Evolutionary conservation across 257 asterid genomes (phyloP).

Genomic region (Gynochthodes officinalis): DNA sequence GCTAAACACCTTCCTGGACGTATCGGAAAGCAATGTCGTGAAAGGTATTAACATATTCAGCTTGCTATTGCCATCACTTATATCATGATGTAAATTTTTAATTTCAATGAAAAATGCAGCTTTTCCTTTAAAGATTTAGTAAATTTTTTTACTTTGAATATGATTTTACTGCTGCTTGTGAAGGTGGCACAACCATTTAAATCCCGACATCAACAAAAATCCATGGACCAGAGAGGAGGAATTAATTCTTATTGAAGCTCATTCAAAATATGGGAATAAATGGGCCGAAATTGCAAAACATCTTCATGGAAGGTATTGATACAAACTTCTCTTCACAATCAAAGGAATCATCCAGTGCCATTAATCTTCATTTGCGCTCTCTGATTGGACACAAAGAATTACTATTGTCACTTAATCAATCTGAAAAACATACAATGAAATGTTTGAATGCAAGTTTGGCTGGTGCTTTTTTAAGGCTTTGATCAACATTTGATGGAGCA

Average conservation of each 20-base stretch:
- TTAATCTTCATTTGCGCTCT: neutral
- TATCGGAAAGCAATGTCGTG: constrained; percentile 63
- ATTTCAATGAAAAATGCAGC: neutral
- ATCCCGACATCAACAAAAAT: constrained; percentile 45
- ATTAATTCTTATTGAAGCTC: constrained; percentile 36
- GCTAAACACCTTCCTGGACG: constrained; percentile 50
- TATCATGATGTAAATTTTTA: neutral
- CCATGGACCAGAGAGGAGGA: constrained; percentile 60
- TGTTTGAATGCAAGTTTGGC: neutral
- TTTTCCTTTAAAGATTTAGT: neutral
- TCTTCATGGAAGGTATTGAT: constrained; percentile 52
- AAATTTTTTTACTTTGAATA: neutral
- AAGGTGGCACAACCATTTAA: constrained; percentile 60
- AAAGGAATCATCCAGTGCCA: neutral
- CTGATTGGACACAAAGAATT: too few species aligned
- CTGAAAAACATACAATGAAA: neutral
- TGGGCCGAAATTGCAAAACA: constrained; percentile 56
- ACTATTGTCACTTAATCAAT: too few species aligned
- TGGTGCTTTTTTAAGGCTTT: neutral
- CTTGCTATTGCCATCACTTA: neutral
- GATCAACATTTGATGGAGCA: neutral
- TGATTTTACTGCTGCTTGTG: neutral
- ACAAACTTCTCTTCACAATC: neutral
- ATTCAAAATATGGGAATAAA: constrained; percentile 43
- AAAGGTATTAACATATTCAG: constrained; percentile 38